phyloP scores from a whole-genome alignment of 768 basidiomycete genomes.

The Crassisporium funariophilum region DNA sequence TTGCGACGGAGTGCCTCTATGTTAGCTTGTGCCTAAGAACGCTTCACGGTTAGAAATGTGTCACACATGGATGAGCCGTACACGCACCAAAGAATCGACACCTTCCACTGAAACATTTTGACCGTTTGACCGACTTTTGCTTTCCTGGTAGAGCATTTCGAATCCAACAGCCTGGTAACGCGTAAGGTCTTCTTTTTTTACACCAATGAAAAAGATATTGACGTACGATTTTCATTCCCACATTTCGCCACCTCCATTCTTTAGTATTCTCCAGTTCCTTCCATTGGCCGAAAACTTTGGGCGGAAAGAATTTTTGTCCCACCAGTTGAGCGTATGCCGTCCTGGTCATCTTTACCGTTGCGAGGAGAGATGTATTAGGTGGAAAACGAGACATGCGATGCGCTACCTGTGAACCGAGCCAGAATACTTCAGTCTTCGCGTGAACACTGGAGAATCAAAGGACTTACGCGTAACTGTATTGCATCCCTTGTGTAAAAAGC shows the following conservation, averaged over 20 bases:
- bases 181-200: slow-evolving; percentile 5
- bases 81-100: slow-evolving; percentile 50
- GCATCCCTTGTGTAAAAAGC: slow-evolving; percentile 96
- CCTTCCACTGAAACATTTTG: slow-evolving; percentile 37
- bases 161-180: slow-evolving; percentile 86
- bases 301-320: slow-evolving; percentile 91
- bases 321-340: slow-evolving; percentile 92
- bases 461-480: slow-evolving; percentile 78
- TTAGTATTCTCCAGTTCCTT: slow-evolving; percentile 60
- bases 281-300: slow-evolving; percentile 84
- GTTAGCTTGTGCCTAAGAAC: slow-evolving; percentile 56
- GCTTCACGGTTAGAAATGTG: background rate
- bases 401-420: slow-evolving; percentile 57
- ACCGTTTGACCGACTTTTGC: slow-evolving; percentile 54
- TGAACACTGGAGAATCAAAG: background rate
- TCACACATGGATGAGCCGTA: background rate
- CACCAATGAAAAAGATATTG: background rate
- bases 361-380: slow-evolving; percentile 63
- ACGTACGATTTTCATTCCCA: slow-evolving; percentile 91
- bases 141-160: slow-evolving; percentile 94
- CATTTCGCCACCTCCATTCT: slow-evolving; percentile 78
- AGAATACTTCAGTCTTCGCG: background rate
- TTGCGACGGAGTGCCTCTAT: slow-evolving; percentile 71
- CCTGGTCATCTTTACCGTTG: slow-evolving; percentile 77
- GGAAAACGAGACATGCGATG: slow-evolving; percentile 91